Percentiles rank a stretch among this genome's conserved stretches.
Conservation (phyloP, 441 rosid species). For the Flueggea neowawraea region DNA sequence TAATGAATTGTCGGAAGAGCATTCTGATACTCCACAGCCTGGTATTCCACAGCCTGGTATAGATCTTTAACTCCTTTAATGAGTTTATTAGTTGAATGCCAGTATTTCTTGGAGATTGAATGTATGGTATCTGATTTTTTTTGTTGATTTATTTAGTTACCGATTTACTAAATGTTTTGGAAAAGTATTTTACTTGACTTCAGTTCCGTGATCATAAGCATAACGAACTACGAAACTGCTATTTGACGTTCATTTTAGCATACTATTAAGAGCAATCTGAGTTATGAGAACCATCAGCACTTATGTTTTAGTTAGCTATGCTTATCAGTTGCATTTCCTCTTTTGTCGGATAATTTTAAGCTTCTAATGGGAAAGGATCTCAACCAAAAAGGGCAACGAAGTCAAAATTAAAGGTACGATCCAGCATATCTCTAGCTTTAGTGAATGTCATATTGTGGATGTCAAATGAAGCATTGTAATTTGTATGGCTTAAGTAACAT, state of each 20-base stretch:
- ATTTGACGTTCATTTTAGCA: no score
- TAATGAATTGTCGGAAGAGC: slow-evolving; percentile 82
- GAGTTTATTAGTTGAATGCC: background rate
- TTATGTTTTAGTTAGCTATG: background rate
- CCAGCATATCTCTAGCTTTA: slow-evolving; percentile 10
- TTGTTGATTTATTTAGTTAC: no score
- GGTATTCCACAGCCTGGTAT: slow-evolving; percentile 69
- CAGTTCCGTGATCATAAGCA: no score
- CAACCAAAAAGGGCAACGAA: slow-evolving; percentile 42
- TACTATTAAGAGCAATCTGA: no score
- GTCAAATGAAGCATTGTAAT: background rate
- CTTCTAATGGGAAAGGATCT: slow-evolving; percentile 70
- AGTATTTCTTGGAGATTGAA: no score
- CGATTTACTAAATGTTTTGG: no score
- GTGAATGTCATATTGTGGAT: background rate
- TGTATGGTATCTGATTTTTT: no score
- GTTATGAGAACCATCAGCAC: no score
- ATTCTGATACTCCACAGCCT: slow-evolving; percentile 47
- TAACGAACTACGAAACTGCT: no score
- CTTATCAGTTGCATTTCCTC: slow-evolving; percentile 6
- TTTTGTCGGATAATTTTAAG: slow-evolving; percentile 24
- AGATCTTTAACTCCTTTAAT: slow-evolving; percentile 6
- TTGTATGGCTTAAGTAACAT: slow-evolving; percentile 15
- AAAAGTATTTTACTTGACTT: no score
- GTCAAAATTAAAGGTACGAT: slow-evolving; percentile 61